phyloP scores from a whole-genome alignment of 768 basidiomycete genomes.

The Auricularia auricula-judae region DNA sequence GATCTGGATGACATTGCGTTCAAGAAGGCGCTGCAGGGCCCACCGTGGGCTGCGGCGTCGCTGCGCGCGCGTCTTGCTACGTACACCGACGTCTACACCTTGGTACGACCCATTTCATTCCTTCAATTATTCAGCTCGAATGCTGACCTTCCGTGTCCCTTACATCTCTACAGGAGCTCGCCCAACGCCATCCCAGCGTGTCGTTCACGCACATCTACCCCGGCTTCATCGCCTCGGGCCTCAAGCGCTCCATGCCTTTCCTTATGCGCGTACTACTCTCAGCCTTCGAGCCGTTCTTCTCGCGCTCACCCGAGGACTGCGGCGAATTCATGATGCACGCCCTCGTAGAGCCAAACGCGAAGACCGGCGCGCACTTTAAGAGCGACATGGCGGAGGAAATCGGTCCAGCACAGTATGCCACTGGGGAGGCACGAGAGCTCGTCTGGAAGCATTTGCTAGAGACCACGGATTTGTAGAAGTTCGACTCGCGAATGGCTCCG shows the following conservation, averaged over 20 bases:
- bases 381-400: neutral
- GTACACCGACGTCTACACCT: neutral
- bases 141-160: neutral
- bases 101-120: neutral
- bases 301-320: conserved; percentile 8
- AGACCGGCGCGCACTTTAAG: neutral
- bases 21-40: conserved; percentile 23
- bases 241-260: neutral
- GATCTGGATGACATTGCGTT: conserved; percentile 40
- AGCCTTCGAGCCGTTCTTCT: neutral
- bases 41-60: neutral
- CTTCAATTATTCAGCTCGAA: neutral
- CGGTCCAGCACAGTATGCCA: neutral
- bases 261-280: neutral
- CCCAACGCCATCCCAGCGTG: neutral
- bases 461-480: neutral
- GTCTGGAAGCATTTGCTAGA: neutral
- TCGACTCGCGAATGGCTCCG: no score
- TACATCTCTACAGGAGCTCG: neutral
- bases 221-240: neutral
- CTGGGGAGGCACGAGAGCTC: neutral
- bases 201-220: neutral
- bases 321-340: conserved; percentile 16
- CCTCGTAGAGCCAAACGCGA: conserved; percentile 1
- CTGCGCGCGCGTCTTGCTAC: neutral